Evolutionary conservation across 2,329 filamentous ascomycete genomes (phyloP), one percentile per base, ranked within the genome.

Genomic region (Pestalotiopsis sp.): DNA sequence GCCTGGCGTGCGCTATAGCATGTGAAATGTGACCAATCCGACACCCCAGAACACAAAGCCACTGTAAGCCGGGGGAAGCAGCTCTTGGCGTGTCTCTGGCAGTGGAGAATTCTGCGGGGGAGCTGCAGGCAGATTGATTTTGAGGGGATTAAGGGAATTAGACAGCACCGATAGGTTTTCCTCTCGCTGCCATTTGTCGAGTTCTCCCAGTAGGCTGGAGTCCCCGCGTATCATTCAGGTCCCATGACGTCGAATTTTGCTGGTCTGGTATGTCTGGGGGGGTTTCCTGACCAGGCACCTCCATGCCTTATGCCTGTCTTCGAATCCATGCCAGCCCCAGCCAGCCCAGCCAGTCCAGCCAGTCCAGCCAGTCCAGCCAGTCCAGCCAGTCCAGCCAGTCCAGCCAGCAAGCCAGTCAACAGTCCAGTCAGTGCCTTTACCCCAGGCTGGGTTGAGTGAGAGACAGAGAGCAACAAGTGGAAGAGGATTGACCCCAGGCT

Each of bases 231-330:
- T 64, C 25, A 20, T 49, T 5, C 38, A 49, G 61, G 61, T 52
- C 61, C 38, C 61, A 64, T 64, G 61, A 64, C 61, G 61, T 64
- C 36, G 59, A 39, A n/a, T 45, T 31, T n/a, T 36, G 31, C 38
- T 45, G 27, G 57, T 59, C 25, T 23, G 20, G 20, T 23, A 23
- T 23, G 20, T 23, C 20, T 36, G 25, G 23, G 20, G 17, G 14
- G 57, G n/a, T 17, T 59, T 4, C 20, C 4, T 25, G 7, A 59
- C 25, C 12, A 12, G 56, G 41, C 41, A 45, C 41, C 12, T 36
- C 31, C 31, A 36, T 36, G 31, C 31, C 31, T 36, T 36, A 36
- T 36, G 31, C 31, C 31, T 36, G 31, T 36, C 31, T 36, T 36
- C 31, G 9, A 45, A 17, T 6, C 12, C 41, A 45, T 20, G 17